phyloP scores from a whole-genome alignment of 2,329 filamentous ascomycete genomes.

The Pseudophaeomoniella oleicola region DNA sequence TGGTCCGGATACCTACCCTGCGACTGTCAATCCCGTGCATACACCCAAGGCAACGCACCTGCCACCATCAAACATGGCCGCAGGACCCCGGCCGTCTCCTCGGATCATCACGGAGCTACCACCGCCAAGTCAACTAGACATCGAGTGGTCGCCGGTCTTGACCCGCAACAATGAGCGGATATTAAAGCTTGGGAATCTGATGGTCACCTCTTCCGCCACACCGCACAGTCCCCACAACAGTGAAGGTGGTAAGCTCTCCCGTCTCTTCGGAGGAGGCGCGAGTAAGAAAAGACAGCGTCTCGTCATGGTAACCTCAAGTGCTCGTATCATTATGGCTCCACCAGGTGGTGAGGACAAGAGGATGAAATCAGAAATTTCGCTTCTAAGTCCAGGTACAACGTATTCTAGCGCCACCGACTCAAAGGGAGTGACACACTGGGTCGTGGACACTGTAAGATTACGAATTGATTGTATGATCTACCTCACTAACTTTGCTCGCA shows the following conservation, averaged over 20 bases:
- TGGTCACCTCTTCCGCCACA: constrained; percentile 67
- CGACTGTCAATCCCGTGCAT: constrained; percentile 24
- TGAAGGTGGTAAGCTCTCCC: constrained; percentile 60
- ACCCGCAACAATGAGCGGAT: constrained; percentile 87
- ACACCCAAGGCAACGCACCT: constrained; percentile 20
- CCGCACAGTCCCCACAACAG: constrained; percentile 60
- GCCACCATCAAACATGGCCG: constrained; percentile 29
- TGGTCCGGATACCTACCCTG: constrained; percentile 30
- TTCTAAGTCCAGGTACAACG: constrained; percentile 57
- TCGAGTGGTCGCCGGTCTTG: constrained; percentile 95
- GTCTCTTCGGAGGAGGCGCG: constrained; percentile 77
- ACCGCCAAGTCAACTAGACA: constrained; percentile 90
- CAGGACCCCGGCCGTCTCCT: constrained; percentile 46
- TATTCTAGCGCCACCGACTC: constrained; percentile 71
- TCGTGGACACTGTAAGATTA: constrained; percentile 74
- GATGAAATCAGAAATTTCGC: constrained; percentile 79
- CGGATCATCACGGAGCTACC: constrained; percentile 88
- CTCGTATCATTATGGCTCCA: constrained; percentile 75
- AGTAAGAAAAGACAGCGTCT: constrained; percentile 86
- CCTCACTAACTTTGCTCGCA: constrained; percentile 27
- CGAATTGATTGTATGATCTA: constrained; percentile 7
- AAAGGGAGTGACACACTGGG: constrained; percentile 82
- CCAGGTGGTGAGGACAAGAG: constrained; percentile 93
- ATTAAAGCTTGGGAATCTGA: constrained; percentile 78
- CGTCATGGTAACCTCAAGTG: constrained; percentile 89